Evolutionary conservation across 441 rosid species (phyloP).

Genomic region (Euphorbia corollata): DNA sequence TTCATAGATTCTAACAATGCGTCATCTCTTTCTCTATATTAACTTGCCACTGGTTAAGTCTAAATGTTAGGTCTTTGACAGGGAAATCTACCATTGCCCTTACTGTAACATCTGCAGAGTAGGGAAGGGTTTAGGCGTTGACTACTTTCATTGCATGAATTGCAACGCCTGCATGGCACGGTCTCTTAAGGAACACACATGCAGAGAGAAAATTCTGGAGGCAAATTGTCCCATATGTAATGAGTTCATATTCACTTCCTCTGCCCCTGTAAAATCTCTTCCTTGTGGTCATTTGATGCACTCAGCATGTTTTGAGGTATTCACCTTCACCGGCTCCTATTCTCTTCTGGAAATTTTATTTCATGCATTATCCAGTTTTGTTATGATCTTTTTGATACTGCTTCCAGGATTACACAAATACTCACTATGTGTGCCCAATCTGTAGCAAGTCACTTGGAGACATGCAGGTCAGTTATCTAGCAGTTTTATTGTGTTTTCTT

Average conservation of each 20-base stretch:
- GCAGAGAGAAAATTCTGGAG: conserved; percentile 68
- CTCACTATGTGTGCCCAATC: conserved; percentile 72
- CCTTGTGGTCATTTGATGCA: conserved; percentile 91
- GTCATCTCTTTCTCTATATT: conserved; percentile 6
- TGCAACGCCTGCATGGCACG: conserved; percentile 85
- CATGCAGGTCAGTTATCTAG: conserved; percentile 62
- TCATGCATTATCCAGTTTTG: conserved; percentile 11
- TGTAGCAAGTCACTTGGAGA: conserved; percentile 93
- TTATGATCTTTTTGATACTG: conserved; percentile 23
- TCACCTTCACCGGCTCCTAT: conserved; percentile 16
- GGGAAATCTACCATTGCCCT: conserved; percentile 91
- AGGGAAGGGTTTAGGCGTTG: conserved; percentile 79
- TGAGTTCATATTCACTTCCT: conserved; percentile 68
- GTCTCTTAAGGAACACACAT: conserved; percentile 46
- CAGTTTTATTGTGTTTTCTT: background rate
- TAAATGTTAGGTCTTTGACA: conserved; percentile 25
- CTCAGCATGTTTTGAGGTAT: conserved; percentile 74
- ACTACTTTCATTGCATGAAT: conserved; percentile 84
- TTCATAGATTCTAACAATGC: background rate
- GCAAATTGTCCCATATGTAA: conserved; percentile 84
- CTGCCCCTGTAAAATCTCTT: conserved; percentile 60
- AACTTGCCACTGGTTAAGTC: background rate
- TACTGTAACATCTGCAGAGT: conserved; percentile 79
- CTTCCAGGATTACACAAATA: conserved; percentile 62
- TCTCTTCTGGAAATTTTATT: conserved; percentile 3